Evolutionary conservation across 306 rosid genomes (phyloP).

Genomic region (Medicago ruthenica): DNA sequence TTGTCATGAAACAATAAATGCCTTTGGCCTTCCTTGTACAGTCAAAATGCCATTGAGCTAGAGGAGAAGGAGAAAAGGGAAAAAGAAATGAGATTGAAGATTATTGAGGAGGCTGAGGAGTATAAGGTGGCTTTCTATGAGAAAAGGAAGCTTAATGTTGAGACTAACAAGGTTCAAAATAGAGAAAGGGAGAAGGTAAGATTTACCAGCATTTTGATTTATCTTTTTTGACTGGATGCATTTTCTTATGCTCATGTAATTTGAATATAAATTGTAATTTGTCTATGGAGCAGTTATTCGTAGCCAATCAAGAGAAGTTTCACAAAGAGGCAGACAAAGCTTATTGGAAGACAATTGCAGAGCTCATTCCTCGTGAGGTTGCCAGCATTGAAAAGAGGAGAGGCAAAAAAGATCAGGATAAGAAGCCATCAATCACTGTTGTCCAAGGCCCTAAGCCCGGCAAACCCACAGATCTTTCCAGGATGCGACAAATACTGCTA

Average conservation of each 20-base stretch:
- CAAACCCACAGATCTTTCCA: conserved; percentile 91
- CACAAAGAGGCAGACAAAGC: conserved; percentile 97
- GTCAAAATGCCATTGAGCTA: conserved; percentile 83
- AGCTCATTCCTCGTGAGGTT: conserved; percentile 94
- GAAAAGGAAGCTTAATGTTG: conserved; percentile 93
- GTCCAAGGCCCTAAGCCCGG: conserved; percentile 99
- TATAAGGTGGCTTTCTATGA: conserved; percentile 79
- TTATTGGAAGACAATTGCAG: conserved; percentile 95
- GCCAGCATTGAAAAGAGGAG: conserved; percentile 91
- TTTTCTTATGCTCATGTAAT: conserved; percentile 28
- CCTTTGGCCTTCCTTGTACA: conserved; percentile 51
- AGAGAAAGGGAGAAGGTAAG: conserved; percentile 96
- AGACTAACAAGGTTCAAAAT: conserved; percentile 80
- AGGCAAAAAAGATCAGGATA: conserved; percentile 96
- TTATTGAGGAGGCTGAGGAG: conserved; percentile 96
- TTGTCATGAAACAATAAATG: conserved; percentile 34
- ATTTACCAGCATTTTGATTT: conserved; percentile 22
- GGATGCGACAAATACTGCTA: conserved; percentile 88
- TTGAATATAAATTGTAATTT: conserved; percentile 16
- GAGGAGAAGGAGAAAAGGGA: conserved; percentile 97
- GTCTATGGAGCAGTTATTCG: conserved; percentile 60
- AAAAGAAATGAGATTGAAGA: conserved; percentile 86
- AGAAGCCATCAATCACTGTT: conserved; percentile 86
- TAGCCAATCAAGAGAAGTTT: conserved; percentile 92
- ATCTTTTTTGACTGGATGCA: neutral